A percentile compares a stretch with the other conserved stretches of the same genome.
Evolutionary conservation across 352 stramenopile species (phyloP).

Genomic region (Globisporangium carolinianum): DNA sequence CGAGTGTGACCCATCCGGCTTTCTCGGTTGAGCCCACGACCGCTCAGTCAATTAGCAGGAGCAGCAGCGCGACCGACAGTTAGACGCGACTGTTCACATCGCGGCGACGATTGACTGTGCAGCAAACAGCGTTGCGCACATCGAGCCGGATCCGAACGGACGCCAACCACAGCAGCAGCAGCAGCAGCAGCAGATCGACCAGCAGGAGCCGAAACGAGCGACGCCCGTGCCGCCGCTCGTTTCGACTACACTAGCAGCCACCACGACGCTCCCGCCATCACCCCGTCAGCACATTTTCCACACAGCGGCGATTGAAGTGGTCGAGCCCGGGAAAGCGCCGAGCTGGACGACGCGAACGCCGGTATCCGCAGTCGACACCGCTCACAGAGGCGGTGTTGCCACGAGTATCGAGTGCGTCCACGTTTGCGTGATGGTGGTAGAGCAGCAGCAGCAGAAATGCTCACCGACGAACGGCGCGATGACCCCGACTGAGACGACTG

Average conservation of each 20-base stretch:
- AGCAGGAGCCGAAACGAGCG: constrained; percentile 14
- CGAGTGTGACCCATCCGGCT: background rate
- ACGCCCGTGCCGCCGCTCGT: constrained; percentile 11
- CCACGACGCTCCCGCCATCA: constrained; percentile 8
- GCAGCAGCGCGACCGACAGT: background rate
- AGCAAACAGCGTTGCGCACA: background rate
- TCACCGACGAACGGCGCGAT: constrained; percentile 14
- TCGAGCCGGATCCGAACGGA: too few species aligned
- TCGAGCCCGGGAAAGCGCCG: constrained; percentile 36
- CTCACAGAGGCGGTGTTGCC: constrained; percentile 13
- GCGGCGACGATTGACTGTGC: background rate
- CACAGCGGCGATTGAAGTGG: constrained; percentile 41
- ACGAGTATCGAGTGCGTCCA: constrained; percentile 26
- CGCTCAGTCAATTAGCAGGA: background rate
- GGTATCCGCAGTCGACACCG: constrained; percentile 21
- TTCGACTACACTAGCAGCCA: constrained; percentile 3
- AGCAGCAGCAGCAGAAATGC: constrained; percentile 31
- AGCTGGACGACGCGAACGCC: constrained; percentile 25
- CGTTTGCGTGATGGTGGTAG: constrained; percentile 66
- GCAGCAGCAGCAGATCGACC: constrained; percentile 3
- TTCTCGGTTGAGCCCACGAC: background rate
- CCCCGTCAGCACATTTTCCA: constrained; percentile 19
- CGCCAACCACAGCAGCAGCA: constrained; percentile 2
- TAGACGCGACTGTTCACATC: background rate
- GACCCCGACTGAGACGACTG: constrained; percentile 15